Percentiles rank a stretch among this genome's conserved stretches.
phyloP scores from a whole-genome alignment of 768 basidiomycete species.

The Terana coerulea region DNA sequence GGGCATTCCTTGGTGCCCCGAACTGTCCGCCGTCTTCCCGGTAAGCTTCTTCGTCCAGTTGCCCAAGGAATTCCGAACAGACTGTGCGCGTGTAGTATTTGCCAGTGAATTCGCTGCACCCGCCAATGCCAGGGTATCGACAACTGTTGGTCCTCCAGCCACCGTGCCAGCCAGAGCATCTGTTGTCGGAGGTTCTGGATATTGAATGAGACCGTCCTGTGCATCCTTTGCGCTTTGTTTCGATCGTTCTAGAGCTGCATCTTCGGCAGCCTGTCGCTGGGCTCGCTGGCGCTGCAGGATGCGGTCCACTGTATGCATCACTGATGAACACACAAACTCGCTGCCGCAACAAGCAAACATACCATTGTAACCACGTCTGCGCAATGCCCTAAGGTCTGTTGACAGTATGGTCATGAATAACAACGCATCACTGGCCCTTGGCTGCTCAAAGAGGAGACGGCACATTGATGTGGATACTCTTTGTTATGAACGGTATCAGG shows the following conservation, averaged over 20 bases:
- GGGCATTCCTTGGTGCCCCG: not conserved
- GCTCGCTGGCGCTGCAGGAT: slow-evolving; percentile 83
- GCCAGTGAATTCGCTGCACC: no score
- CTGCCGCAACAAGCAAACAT: no score
- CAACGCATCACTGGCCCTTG: slow-evolving; percentile 82
- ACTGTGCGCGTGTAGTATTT: not conserved
- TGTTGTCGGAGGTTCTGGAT: no score
- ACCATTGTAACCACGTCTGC: slow-evolving; percentile 86
- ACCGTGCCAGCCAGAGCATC: not conserved
- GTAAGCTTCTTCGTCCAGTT: slow-evolving; percentile 7
- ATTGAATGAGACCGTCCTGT: not conserved
- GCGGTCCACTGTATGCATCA: slow-evolving; percentile 63
- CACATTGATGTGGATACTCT: slow-evolving; percentile 87
- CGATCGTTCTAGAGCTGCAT: slow-evolving; percentile 36
- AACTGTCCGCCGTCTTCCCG: not conserved
- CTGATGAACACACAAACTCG: slow-evolving; percentile 13
- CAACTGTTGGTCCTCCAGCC: no score
- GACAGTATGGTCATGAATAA: slow-evolving; percentile 93
- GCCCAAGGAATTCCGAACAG: not conserved
- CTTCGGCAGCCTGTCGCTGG: slow-evolving; percentile 54
- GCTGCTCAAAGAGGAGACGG: slow-evolving; percentile 69
- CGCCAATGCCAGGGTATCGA: no score
- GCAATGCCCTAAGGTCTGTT: slow-evolving; percentile 79
- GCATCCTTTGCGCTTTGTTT: slow-evolving; percentile 27
- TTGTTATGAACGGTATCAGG: not conserved